Evolutionary conservation across 768 basidiomycete species (phyloP).

Genomic region (Trametes maxima): DNA sequence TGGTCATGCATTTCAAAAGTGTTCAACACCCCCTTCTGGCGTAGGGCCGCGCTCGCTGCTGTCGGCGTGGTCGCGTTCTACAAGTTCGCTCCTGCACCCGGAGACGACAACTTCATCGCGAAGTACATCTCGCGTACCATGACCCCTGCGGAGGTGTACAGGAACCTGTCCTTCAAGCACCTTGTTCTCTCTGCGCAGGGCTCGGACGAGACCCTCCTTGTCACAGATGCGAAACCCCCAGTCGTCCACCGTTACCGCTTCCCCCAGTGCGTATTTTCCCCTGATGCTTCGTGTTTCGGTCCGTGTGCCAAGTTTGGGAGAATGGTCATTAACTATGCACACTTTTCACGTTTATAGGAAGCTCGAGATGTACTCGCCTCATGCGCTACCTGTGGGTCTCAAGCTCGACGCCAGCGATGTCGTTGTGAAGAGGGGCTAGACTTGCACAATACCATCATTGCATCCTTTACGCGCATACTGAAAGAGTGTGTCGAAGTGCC

Average conservation of each 20-base stretch:
- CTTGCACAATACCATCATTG: slow-evolving; percentile 7
- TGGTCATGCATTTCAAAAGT: slow-evolving; percentile 38
- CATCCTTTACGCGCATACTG: not conserved
- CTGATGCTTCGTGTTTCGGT: not conserved
- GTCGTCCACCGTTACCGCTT: slow-evolving; percentile 64
- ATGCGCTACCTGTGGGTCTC: slow-evolving; percentile 59
- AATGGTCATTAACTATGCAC: too few relatives aligned
- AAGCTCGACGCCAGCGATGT: slow-evolving; percentile 39
- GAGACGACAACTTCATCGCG: slow-evolving; percentile 64
- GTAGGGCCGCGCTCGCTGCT: slow-evolving; percentile 56
- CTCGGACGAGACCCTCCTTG: slow-evolving; percentile 45
- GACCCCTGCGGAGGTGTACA: slow-evolving; percentile 57
- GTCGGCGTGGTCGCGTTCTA: slow-evolving; percentile 56
- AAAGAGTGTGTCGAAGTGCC: not conserved
- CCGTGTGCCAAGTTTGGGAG: not conserved
- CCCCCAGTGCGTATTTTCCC: slow-evolving; percentile 63
- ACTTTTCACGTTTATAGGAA: slow-evolving; percentile 39
- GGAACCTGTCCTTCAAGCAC: slow-evolving; percentile 58
- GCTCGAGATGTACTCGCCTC: slow-evolving; percentile 62
- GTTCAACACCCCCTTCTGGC: slow-evolving; percentile 69
- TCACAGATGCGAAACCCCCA: slow-evolving; percentile 47
- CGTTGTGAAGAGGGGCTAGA: slow-evolving; percentile 37
- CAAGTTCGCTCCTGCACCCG: slow-evolving; percentile 67
- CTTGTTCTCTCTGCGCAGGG: slow-evolving; percentile 46
- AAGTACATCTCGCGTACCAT: slow-evolving; percentile 64